Evolutionary conservation across 805 yeast species (phyloP).

Genomic region (Lipomyces starkeyi): DNA sequence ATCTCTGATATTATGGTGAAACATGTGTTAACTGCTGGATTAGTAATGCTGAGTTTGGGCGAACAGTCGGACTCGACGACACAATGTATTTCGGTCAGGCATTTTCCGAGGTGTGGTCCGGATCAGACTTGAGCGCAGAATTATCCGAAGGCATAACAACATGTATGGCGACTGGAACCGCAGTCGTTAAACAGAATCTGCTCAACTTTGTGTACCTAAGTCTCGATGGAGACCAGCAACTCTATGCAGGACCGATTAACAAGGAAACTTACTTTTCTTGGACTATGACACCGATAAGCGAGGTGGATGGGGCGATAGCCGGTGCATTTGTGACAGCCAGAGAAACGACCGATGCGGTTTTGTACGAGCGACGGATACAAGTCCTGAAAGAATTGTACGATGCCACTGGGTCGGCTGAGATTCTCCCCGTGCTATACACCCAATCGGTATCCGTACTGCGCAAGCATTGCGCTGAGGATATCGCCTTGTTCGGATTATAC

Average conservation of each 20-base stretch:
- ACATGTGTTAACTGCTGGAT: not conserved
- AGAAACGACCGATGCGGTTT: slow-evolving; percentile 43
- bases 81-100: slow-evolving; percentile 25
- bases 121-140: slow-evolving; percentile 23
- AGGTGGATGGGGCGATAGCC: slow-evolving; percentile 42
- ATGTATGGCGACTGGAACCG: slow-evolving; percentile 21
- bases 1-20: not conserved
- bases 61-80: slow-evolving; percentile 22
- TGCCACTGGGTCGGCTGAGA: slow-evolving; percentile 31
- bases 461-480: slow-evolving; percentile 32
- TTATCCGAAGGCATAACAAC: slow-evolving; percentile 27
- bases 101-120: slow-evolving; percentile 27
- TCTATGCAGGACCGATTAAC: slow-evolving; percentile 1
- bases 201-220: slow-evolving; percentile 22
- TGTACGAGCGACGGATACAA: slow-evolving; percentile 34
- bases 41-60: slow-evolving; percentile 33
- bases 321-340: slow-evolving; percentile 38
- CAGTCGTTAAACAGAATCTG: slow-evolving; percentile 20
- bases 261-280: slow-evolving; percentile 32
- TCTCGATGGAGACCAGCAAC: slow-evolving; percentile 3
- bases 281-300: slow-evolving; percentile 34
- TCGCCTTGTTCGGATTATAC: slow-evolving; percentile 35
- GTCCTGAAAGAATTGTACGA: slow-evolving; percentile 32
- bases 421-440: slow-evolving; percentile 21
- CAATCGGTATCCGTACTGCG: slow-evolving; percentile 31